Percentiles rank a stretch among this genome's conserved stretches.
Evolutionary conservation across 495 filamentous ascomycete species (phyloP).

Genomic region (Lentithecium fluviatile): DNA sequence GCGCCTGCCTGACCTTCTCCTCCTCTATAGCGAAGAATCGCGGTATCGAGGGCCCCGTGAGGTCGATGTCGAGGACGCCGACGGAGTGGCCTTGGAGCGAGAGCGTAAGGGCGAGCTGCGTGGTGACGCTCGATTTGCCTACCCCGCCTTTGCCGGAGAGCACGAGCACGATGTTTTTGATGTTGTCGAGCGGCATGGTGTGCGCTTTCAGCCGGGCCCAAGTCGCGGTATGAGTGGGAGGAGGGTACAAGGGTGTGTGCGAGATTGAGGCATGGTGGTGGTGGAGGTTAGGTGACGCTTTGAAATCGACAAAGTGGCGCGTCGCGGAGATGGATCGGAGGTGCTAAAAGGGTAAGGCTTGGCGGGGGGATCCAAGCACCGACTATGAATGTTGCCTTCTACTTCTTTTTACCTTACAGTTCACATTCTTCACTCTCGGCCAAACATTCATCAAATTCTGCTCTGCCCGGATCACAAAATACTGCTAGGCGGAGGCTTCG

Average conservation of each 20-base stretch:
- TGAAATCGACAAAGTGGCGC: conserved; percentile 25
- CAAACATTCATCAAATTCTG: no score
- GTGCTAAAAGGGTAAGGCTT: background rate
- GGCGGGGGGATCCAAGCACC: background rate
- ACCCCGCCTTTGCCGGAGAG: conserved; percentile 98
- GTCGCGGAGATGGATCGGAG: background rate
- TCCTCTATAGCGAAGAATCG: conserved; percentile 87
- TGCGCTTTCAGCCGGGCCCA: conserved; percentile 8
- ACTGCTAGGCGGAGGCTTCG: no score
- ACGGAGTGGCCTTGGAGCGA: conserved; percentile 80
- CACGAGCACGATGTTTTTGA: conserved; percentile 53
- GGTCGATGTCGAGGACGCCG: conserved; percentile 92
- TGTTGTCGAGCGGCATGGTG: conserved; percentile 45
- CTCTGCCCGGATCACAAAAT: no score
- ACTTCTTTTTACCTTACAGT: no score
- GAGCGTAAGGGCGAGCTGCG: conserved; percentile 89
- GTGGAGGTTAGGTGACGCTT: conserved; percentile 13
- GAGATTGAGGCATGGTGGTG: conserved; percentile 3
- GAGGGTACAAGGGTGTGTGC: background rate
- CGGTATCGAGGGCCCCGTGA: conserved; percentile 94
- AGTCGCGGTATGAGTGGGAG: background rate
- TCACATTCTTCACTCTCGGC: no score
- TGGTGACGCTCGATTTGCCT: conserved; percentile 94
- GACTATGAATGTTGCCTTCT: no score
- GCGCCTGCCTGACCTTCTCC: conserved; percentile 84